These are phyloP conservation scores for Tuctoria greenei DNA, from an alignment of 176 grass and related monocot genomes.

Conservation along the genomic window DNA sequence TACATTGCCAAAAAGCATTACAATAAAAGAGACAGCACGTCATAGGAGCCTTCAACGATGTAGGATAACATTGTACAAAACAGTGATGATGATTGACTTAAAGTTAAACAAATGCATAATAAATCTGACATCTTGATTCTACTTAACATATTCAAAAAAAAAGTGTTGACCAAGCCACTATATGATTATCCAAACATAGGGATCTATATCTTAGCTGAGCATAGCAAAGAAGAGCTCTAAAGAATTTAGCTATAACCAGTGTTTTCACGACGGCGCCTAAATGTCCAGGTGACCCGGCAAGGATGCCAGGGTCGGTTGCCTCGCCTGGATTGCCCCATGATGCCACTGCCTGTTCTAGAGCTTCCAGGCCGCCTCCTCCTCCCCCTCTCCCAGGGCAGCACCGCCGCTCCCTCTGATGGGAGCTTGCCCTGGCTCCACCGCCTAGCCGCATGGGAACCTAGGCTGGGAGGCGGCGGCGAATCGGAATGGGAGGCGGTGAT, in stretches of 20 bases:
- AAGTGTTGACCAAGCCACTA: neutral
- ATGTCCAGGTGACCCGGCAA: too few relatives aligned
- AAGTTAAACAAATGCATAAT: neutral
- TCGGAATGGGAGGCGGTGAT: too few relatives aligned
- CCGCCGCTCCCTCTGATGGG: too few relatives aligned
- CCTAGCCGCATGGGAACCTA: too few relatives aligned
- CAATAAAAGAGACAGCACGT: constrained; percentile 17
- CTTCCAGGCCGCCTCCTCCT: too few relatives aligned
- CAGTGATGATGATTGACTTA: neutral
- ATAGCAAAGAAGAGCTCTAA: neutral
- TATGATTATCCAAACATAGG: neutral
- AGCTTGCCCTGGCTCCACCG: too few relatives aligned
- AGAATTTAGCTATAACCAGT: neutral
- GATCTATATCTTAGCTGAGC: neutral
- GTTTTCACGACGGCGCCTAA: too few relatives aligned
- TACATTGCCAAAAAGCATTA: neutral
- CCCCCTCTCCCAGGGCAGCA: too few relatives aligned
- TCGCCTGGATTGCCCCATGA: too few relatives aligned
- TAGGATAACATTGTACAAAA: neutral
- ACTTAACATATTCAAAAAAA: neutral
- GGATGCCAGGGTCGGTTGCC: too few relatives aligned
- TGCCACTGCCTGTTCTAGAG: too few relatives aligned
- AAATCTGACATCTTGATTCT: neutral
- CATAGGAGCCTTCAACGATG: neutral
- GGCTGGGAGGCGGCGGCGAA: too few relatives aligned